Evolutionary conservation across 139 green algal species (phyloP), one percentile per base, ranked within the genome.

Genomic region (Chlorella ohadii): DNA sequence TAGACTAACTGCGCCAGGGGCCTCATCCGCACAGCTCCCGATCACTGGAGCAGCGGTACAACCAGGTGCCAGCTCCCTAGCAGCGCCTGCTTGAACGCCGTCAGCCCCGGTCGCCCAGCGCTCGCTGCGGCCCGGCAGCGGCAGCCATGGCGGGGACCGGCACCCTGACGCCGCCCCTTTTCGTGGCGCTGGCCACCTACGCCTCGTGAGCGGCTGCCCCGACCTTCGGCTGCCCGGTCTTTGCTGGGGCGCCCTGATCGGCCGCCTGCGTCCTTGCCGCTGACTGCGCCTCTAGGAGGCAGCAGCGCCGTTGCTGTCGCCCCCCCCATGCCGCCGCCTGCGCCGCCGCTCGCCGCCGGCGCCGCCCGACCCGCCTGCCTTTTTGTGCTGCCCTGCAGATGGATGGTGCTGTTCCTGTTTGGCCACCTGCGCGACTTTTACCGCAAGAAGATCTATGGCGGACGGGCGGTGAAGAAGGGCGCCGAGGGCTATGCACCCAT

Each of bases 401-500:
- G 90, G 88, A 87, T 84, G 33, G 70, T 91, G 4, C 68, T 98
- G 0, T 97, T 96, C 80, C 16, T 97, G 7, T 92, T 98, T 71
- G 95, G 95, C 19, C 91, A 97, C 38, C 79, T 98, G 9, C 82
- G 96, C 2, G 96, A 98, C 86, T 91, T 97, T 16, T 91, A 94
- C 39, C 84, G 90, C 33, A 89, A 87, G 28, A 78, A 66, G n/a
- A 77, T 87, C 51, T 51, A 73, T 4, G 79, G 34, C 20, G 39
- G 36, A 19, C 28, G 56, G 15, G 27, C 38, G 9, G 31, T 63
- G 15, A 57, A 66, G 63, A 47, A 47, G 66, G 44, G n/a, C 31
- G 84, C 82, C 28, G 63, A 95, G 92, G 97, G 94, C 11, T 99
- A 98, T 87, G 97, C 97, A 25, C 94, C 95, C 1, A 88, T 99